Conservation (phyloP, 495 filamentous ascomycete genomes). For the Poronia punctata region DNA sequence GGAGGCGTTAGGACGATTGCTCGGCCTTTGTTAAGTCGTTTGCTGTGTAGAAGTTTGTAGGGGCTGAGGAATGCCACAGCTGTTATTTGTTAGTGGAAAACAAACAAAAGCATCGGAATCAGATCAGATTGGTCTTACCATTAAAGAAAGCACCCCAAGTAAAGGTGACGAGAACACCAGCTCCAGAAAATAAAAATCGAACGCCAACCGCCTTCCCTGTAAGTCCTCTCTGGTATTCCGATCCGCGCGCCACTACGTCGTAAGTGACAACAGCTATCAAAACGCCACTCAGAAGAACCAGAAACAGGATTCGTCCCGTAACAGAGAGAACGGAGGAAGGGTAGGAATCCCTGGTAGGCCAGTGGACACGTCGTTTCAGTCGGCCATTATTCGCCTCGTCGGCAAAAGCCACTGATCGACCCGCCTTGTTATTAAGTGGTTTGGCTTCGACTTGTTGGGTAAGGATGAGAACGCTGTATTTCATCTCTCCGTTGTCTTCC, state of each 20-base stretch:
- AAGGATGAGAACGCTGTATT: conserved; percentile 10
- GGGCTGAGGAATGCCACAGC: conserved; percentile 22
- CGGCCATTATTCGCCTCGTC: conserved; percentile 1
- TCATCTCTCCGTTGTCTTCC: conserved; percentile 13
- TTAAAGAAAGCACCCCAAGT: conserved; percentile 30
- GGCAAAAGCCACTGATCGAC: conserved; percentile 8
- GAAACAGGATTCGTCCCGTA: conserved; percentile 17
- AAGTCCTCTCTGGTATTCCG: conserved; percentile 19
- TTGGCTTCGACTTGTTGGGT: conserved; percentile 11
- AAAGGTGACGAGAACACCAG: conserved; percentile 23
- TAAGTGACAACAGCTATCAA: conserved; percentile 20
- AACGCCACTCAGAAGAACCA: conserved; percentile 15
- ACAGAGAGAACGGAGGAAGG: conserved; percentile 27
- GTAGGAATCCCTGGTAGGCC: conserved; percentile 1
- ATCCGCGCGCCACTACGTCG: conserved; percentile 16
- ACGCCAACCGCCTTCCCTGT: conserved; percentile 23
- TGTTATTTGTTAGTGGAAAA: conserved; percentile 10
- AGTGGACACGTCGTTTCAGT: background rate
- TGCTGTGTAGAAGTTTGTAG: conserved; percentile 15
- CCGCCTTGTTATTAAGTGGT: conserved; percentile 9
- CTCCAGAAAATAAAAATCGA: conserved; percentile 25
- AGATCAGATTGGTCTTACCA: conserved; percentile 10
- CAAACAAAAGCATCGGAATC: background rate
- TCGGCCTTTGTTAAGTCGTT: conserved; percentile 13
- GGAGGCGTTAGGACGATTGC: conserved; percentile 14